These are phyloP conservation scores for Citrus inodora DNA, from an alignment of 345 rosid species.

Conservation along the genomic window DNA sequence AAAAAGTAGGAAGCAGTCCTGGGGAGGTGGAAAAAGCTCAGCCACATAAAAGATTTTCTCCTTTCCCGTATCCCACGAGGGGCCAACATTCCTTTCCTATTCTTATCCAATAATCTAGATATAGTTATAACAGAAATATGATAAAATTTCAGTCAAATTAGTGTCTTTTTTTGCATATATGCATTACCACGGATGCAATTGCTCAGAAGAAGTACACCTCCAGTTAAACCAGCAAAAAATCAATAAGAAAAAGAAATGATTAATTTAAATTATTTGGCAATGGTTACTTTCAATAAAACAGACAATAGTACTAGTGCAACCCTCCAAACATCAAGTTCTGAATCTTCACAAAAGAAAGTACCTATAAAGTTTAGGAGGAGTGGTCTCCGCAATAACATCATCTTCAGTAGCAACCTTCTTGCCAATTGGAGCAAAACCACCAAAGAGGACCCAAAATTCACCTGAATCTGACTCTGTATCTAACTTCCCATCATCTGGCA, in stretches of 20 bases:
- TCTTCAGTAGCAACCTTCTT: conserved; percentile 80
- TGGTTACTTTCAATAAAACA: neutral
- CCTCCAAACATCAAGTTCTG: neutral
- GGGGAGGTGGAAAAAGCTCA: too few relatives aligned
- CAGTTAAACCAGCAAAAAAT: neutral
- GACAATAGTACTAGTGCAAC: conserved; percentile 1
- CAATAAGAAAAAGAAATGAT: neutral
- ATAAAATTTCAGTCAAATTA: neutral
- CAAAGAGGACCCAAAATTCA: conserved; percentile 92
- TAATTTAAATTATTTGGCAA: conserved; percentile 1
- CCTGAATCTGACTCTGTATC: conserved; percentile 97
- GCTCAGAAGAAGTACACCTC: neutral
- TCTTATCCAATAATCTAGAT: neutral
- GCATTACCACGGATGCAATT: neutral
- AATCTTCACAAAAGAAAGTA: conserved; percentile 29
- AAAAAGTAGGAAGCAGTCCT: too few relatives aligned
- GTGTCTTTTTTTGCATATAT: neutral
- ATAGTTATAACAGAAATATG: neutral
- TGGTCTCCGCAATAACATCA: conserved; percentile 64
- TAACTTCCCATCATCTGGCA: conserved; percentile 81
- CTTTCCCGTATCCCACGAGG: too few relatives aligned
- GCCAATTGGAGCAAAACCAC: conserved; percentile 96
- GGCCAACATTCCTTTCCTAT: neutral
- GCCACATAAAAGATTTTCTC: too few relatives aligned
- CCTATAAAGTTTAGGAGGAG: conserved; percentile 79